phyloP scores from a whole-genome alignment of 2,329 filamentous ascomycete genomes.

The Alternaria angustiovoidea region DNA sequence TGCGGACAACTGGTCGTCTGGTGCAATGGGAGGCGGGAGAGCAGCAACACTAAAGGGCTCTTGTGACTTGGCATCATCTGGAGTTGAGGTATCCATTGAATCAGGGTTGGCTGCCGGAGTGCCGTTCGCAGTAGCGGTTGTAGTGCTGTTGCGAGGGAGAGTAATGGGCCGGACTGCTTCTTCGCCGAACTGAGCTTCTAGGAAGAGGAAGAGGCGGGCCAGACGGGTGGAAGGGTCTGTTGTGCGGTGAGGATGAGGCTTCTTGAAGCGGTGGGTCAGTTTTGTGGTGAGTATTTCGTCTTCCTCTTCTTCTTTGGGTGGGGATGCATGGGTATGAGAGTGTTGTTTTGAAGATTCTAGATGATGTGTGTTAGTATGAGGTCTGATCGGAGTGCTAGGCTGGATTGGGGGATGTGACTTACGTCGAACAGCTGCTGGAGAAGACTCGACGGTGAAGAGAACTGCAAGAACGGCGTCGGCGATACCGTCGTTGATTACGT shows the following conservation, averaged over 20 bases:
- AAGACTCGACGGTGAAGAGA: slow-evolving; percentile 89
- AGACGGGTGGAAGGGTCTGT: slow-evolving; percentile 78
- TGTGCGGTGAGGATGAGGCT: slow-evolving; percentile 74
- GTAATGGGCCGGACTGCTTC: slow-evolving; percentile 82
- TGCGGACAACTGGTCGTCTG: slow-evolving; percentile 12
- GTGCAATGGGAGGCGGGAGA: background rate
- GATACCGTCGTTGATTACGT: slow-evolving; percentile 96
- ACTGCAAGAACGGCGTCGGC: slow-evolving; percentile 97
- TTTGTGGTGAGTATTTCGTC: slow-evolving; percentile 14
- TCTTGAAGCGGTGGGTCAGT: slow-evolving; percentile 45
- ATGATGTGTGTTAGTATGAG: slow-evolving; percentile 12
- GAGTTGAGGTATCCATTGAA: background rate
- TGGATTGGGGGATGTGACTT: slow-evolving; percentile 47
- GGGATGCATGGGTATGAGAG: slow-evolving; percentile 33
- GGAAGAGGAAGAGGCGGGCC: slow-evolving; percentile 88
- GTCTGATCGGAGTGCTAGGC: slow-evolving; percentile 9
- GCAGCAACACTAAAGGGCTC: slow-evolving; percentile 21
- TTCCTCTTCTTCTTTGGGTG: slow-evolving; percentile 12
- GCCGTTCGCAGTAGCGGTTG: slow-evolving; percentile 26
- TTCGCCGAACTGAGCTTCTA: slow-evolving; percentile 93
- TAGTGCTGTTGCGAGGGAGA: slow-evolving; percentile 63
- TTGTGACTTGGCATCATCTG: background rate
- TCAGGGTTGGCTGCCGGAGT: slow-evolving; percentile 8
- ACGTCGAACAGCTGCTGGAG: slow-evolving; percentile 93
- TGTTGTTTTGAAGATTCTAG: slow-evolving; percentile 50